phyloP scores from a whole-genome alignment of 805 yeast genomes.

The Candida silvicultrix region DNA sequence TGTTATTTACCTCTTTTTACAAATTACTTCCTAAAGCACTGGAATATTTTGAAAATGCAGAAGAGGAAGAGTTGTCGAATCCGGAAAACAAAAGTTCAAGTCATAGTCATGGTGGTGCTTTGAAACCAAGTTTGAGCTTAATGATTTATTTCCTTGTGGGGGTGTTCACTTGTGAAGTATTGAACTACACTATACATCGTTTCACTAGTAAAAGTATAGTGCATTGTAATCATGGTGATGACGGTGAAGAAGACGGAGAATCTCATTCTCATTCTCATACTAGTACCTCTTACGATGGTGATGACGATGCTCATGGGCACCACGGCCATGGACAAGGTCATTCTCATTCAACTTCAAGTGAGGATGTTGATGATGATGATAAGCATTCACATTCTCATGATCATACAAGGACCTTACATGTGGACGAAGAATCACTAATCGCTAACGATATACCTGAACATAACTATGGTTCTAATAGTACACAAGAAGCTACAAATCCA shows the following conservation, averaged over 20 bases:
- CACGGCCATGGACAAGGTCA: conserved; percentile 13
- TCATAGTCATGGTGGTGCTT: conserved; percentile 9
- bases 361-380: conserved; percentile 2
- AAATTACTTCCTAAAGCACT: conserved; percentile 68
- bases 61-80: neutral
- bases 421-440: conserved; percentile 3
- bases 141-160: conserved; percentile 52
- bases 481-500: neutral
- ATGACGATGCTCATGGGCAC: conserved; percentile 20
- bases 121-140: conserved; percentile 30
- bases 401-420: neutral
- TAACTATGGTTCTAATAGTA: neutral
- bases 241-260: conserved; percentile 19
- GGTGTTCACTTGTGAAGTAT: conserved; percentile 44
- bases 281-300: conserved; percentile 37
- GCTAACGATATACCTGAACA: neutral
- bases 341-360: conserved; percentile 6
- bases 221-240: conserved; percentile 69
- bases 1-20: conserved; percentile 71
- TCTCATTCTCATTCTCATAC: conserved; percentile 3
- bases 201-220: conserved; percentile 77
- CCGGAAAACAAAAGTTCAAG: conserved; percentile 3
- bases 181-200: conserved; percentile 65
- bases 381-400: conserved; percentile 1
- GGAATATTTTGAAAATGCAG: conserved; percentile 33